These are phyloP conservation scores for Ascochyta viciae-villosae DNA, from an alignment of 2,329 filamentous ascomycete species.

Conservation along the genomic window DNA sequence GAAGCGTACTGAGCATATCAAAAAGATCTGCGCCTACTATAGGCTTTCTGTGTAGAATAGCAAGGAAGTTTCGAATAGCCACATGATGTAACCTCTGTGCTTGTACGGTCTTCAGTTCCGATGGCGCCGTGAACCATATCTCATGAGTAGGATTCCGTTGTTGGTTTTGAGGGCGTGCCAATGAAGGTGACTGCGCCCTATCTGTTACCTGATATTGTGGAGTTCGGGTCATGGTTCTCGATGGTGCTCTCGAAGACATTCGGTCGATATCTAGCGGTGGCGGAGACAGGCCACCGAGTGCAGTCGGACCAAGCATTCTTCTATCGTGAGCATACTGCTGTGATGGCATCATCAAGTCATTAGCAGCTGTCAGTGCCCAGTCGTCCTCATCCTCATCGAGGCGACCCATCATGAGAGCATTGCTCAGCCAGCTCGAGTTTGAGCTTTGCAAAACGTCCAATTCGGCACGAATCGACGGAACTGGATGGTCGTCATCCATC, in stretches of 20 bases:
- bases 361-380: slow-evolving; percentile 35
- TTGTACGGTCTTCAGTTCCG: slow-evolving; percentile 54
- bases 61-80: slow-evolving; percentile 73
- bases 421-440: slow-evolving; percentile 47
- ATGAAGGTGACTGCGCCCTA: slow-evolving; percentile 16
- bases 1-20: slow-evolving; percentile 69
- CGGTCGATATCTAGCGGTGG: slow-evolving; percentile 41
- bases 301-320: slow-evolving; percentile 36
- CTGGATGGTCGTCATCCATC: slow-evolving; percentile 41
- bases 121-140: slow-evolving; percentile 68
- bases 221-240: neutral
- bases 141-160: slow-evolving; percentile 50
- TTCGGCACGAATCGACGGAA: slow-evolving; percentile 46
- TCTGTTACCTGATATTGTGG: slow-evolving; percentile 22
- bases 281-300: slow-evolving; percentile 34
- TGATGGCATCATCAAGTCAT: slow-evolving; percentile 26
- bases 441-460: slow-evolving; percentile 45
- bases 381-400: slow-evolving; percentile 46
- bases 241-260: slow-evolving; percentile 1
- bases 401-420: slow-evolving; percentile 45
- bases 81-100: slow-evolving; percentile 66
- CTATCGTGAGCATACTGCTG: slow-evolving; percentile 27
- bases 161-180: slow-evolving; percentile 19
- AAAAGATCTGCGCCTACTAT: slow-evolving; percentile 70
- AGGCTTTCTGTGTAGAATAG: slow-evolving; percentile 68